Conservation (phyloP, 2,329 filamentous ascomycete species). For the Leptographium radiaticola region DNA sequence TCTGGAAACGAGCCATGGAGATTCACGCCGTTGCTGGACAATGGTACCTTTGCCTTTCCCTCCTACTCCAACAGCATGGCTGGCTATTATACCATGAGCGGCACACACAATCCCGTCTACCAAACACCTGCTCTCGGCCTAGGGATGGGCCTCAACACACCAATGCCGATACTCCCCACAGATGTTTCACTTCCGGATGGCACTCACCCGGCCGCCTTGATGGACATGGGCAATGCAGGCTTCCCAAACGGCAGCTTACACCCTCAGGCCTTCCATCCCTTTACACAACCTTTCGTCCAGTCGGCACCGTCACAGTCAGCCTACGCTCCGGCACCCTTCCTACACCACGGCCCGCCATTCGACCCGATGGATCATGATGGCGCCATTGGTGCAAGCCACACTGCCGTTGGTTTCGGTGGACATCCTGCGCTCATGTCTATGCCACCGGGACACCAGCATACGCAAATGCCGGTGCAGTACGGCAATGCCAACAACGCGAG, state of each 20-base stretch:
- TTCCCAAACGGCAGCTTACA: slow-evolving; percentile 43
- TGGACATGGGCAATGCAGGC: slow-evolving; percentile 47
- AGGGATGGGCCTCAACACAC: slow-evolving; percentile 66
- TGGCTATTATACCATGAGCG: slow-evolving; percentile 77
- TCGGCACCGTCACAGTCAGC: slow-evolving; percentile 40
- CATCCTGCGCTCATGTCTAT: slow-evolving; percentile 4
- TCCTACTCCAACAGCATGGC: slow-evolving; percentile 67
- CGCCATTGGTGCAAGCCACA: slow-evolving; percentile 44
- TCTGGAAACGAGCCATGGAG: slow-evolving; percentile 65
- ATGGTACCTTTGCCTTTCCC: slow-evolving; percentile 69
- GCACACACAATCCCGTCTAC: slow-evolving; percentile 66
- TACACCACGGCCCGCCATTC: slow-evolving; percentile 69
- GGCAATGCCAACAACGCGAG: neutral
- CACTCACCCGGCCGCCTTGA: slow-evolving; percentile 27
- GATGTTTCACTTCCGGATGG: slow-evolving; percentile 50
- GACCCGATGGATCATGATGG: slow-evolving; percentile 61
- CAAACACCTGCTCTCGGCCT: slow-evolving; percentile 69
- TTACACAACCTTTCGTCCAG: slow-evolving; percentile 55
- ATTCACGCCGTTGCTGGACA: slow-evolving; percentile 79
- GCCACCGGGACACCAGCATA: slow-evolving; percentile 4
- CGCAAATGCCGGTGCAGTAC: slow-evolving; percentile 1
- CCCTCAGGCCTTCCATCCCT: slow-evolving; percentile 41
- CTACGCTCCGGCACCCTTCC: slow-evolving; percentile 68
- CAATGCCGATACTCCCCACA: slow-evolving; percentile 64
- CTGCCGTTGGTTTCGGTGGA: slow-evolving; percentile 6